These are phyloP conservation scores for Trifolium subterraneum DNA, from an alignment of 306 rosid genomes.

Conservation along the genomic window DNA sequence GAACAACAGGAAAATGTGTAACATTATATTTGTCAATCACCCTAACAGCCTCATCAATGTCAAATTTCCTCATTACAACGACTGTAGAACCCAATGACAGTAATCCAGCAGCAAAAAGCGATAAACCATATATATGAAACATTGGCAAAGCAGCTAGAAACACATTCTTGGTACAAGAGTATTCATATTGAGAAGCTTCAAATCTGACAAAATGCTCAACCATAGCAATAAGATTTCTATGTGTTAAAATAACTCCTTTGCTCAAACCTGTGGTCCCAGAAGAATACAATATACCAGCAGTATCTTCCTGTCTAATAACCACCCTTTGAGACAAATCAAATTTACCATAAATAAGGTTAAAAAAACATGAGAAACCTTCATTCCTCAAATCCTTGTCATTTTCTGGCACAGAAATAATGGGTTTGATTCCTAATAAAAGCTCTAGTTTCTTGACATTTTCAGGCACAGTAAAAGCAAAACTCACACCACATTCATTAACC, in stretches of 20 bases:
- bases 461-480: constrained; percentile 5
- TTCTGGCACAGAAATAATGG: background rate
- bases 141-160: constrained; percentile 2
- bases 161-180: background rate
- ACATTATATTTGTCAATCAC: constrained; percentile 11
- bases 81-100: constrained; percentile 8
- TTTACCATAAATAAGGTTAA: background rate
- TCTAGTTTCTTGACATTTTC: constrained; percentile 13
- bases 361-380: background rate
- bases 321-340: background rate
- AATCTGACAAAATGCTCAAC: constrained; percentile 12
- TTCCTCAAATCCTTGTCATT: background rate
- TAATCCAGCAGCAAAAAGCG: background rate
- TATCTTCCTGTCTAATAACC: constrained; percentile 6
- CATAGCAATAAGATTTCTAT: constrained; percentile 16
- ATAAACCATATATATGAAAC: constrained; percentile 7
- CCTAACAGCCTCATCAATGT: background rate
- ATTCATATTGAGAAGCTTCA: constrained; percentile 9
- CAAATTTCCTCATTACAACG: constrained; percentile 19
- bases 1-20: constrained; percentile 44
- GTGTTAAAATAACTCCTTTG: constrained; percentile 15
- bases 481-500: constrained; percentile 3
- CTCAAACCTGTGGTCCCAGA: constrained; percentile 9
- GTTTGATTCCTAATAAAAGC: background rate
- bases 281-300: constrained; percentile 17